phyloP scores from a whole-genome alignment of 2,329 filamentous ascomycete genomes.

The Aspergillus niger region DNA sequence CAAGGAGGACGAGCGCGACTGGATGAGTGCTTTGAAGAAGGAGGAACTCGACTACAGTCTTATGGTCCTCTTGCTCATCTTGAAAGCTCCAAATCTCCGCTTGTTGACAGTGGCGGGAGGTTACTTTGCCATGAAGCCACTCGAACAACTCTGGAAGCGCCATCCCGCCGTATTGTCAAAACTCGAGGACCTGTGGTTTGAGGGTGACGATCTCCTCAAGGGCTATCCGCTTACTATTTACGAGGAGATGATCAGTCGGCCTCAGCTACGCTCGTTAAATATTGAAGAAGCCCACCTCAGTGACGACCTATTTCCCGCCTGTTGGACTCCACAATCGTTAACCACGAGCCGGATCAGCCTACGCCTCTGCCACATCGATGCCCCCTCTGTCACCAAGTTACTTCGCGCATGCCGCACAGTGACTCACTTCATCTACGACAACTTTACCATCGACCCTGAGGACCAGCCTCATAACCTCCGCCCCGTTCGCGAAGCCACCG shows the following conservation, averaged over 20 bases:
- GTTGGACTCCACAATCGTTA: slow-evolving; percentile 13
- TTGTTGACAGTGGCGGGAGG: slow-evolving; percentile 18
- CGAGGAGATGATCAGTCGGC: slow-evolving; percentile 15
- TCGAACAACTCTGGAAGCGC: slow-evolving; percentile 13
- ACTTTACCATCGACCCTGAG: slow-evolving; percentile 7
- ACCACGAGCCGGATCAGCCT: slow-evolving; percentile 12
- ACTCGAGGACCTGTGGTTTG: slow-evolving; percentile 17
- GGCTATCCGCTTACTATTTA: slow-evolving; percentile 17
- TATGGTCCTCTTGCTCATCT: slow-evolving; percentile 20
- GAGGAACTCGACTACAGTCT: slow-evolving; percentile 12
- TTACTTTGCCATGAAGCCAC: slow-evolving; percentile 4
- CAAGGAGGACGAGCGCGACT: slow-evolving; percentile 16
- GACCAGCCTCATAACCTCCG: background rate
- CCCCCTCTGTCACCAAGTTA: slow-evolving; percentile 12
- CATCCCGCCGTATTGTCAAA: slow-evolving; percentile 19
- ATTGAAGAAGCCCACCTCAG: slow-evolving; percentile 23
- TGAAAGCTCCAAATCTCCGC: slow-evolving; percentile 22
- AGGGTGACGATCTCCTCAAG: background rate
- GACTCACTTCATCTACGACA: slow-evolving; percentile 17
- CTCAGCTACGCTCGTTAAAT: slow-evolving; percentile 3
- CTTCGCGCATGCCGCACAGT: slow-evolving; percentile 19
- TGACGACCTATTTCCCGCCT: slow-evolving; percentile 10
- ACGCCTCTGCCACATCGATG: slow-evolving; percentile 15
- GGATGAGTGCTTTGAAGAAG: slow-evolving; percentile 15
- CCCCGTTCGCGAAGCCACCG: slow-evolving; percentile 17